These are phyloP conservation scores for Colletotrichum caudatum DNA, from an alignment of 2,329 filamentous ascomycete genomes.

Conservation along the genomic window DNA sequence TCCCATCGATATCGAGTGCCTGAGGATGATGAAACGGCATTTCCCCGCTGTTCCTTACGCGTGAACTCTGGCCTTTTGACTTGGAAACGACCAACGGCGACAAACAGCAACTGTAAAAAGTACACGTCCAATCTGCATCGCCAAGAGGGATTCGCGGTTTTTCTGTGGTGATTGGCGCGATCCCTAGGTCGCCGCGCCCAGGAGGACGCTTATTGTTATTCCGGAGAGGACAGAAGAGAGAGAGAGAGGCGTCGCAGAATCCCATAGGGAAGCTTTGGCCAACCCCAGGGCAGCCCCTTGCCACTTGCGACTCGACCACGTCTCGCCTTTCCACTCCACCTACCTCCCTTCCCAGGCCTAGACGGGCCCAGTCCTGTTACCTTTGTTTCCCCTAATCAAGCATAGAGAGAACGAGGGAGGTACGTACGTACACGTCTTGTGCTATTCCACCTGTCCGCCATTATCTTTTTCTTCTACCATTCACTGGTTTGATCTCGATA, in stretches of 20 bases:
- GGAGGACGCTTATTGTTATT: not conserved
- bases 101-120: not conserved
- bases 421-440: slow-evolving; percentile 10
- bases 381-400: slow-evolving; percentile 37
- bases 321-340: slow-evolving; percentile 29
- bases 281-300: slow-evolving; percentile 36
- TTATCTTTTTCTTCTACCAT: not conserved
- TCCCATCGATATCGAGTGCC: slow-evolving; percentile 25
- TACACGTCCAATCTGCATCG: slow-evolving; percentile 11
- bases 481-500: slow-evolving; percentile 5
- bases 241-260: slow-evolving; percentile 1
- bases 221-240: not conserved
- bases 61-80: slow-evolving; percentile 33
- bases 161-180: slow-evolving; percentile 1
- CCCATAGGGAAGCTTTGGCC: slow-evolving; percentile 37
- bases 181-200: not conserved
- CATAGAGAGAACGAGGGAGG: slow-evolving; percentile 12
- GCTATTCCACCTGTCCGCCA: slow-evolving; percentile 1
- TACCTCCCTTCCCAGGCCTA: slow-evolving; percentile 24
- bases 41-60: slow-evolving; percentile 37
- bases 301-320: slow-evolving; percentile 42
- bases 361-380: slow-evolving; percentile 14
- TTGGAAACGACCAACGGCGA: slow-evolving; percentile 14
- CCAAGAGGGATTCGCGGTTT: slow-evolving; percentile 21
- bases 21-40: slow-evolving; percentile 28